Evolutionary conservation across 1,284 basidiomycete species (phyloP).

Genomic region (Apiotrichum domesticum): DNA sequence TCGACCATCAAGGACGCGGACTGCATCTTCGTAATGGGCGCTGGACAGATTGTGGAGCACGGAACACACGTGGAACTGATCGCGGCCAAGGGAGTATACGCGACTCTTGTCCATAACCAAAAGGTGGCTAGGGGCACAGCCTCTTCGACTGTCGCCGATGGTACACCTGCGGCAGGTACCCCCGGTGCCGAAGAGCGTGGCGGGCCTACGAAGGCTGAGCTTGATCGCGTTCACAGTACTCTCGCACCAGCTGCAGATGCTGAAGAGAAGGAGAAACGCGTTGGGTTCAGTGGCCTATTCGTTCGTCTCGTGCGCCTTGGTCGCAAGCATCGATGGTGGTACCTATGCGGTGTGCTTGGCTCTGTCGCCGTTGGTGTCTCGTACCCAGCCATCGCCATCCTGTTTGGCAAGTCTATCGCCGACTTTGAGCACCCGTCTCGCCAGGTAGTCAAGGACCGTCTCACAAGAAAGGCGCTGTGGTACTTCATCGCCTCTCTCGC

Average conservation of each 20-base stretch:
- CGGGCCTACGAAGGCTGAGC: background rate
- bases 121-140: slow-evolving; percentile 27
- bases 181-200: background rate
- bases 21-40: slow-evolving; percentile 82
- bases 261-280: slow-evolving; percentile 1
- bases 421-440: slow-evolving; percentile 57
- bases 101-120: slow-evolving; percentile 37
- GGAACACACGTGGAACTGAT: slow-evolving; percentile 64
- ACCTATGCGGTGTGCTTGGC: slow-evolving; percentile 36
- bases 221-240: background rate
- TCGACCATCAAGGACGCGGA: slow-evolving; percentile 50
- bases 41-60: slow-evolving; percentile 71
- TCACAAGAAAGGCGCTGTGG: slow-evolving; percentile 55
- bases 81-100: slow-evolving; percentile 49
- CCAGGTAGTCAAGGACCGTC: slow-evolving; percentile 20
- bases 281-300: slow-evolving; percentile 5
- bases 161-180: background rate
- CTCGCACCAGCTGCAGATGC: background rate
- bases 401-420: slow-evolving; percentile 63
- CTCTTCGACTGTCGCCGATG: background rate
- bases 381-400: slow-evolving; percentile 78
- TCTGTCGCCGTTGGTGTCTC: slow-evolving; percentile 58
- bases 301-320: slow-evolving; percentile 25
- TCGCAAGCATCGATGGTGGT: slow-evolving; percentile 35
- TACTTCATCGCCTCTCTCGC: slow-evolving; percentile 77